Evolutionary conservation across 2,329 filamentous ascomycete genomes (phyloP), one percentile per base, ranked within the genome.

Genomic region (Aspergillus uvarum): DNA sequence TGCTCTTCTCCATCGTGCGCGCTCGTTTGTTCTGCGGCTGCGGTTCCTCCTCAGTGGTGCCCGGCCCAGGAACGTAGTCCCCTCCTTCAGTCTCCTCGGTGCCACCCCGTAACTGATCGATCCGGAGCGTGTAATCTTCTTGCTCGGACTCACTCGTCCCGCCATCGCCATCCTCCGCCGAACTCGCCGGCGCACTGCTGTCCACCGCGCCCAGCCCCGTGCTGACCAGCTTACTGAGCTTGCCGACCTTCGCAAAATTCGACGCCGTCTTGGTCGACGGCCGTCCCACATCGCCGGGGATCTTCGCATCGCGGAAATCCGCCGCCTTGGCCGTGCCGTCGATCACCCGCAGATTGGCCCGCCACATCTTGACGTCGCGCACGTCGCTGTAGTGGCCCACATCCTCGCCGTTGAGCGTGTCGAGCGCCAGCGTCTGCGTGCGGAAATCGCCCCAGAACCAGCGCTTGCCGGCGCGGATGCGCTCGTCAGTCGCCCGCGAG

Each of bases 381-480:
- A 77, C 70, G 0, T 73, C 74, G 55, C 82, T 80, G 47, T 77
- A 79, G 21, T 73, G 72, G 0, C 82, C 77, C 5, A 84, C 79
- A 31, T 83, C 82, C 1, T 80, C 67, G 1, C 81, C 82, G 61
- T 86, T 87, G 42, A 87, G 70, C 3, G 80, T 80, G 29, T 81
- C 79, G 5, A 88, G 67, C 29, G 83, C 83, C 0, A 88, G 77
- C 0, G 83, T 82, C 51, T 87, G 81, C 0, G 81, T 80, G 1
- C 85, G 79, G 22, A 77, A 77, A 55, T 87, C 84, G 0, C 79
- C 83, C 81, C 83, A 86, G 68, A 82, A 85, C 84, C 84, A 87
- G 0, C 73, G 71, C 26, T 79, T 77, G 14, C 74, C 77, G 1
- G 67, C 54, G 0, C 73, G 67, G 29, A 87, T 83, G 2, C 84